Evolutionary conservation across 257 asterid species (phyloP).

Genomic region (Ocimum tenuiflorum): DNA sequence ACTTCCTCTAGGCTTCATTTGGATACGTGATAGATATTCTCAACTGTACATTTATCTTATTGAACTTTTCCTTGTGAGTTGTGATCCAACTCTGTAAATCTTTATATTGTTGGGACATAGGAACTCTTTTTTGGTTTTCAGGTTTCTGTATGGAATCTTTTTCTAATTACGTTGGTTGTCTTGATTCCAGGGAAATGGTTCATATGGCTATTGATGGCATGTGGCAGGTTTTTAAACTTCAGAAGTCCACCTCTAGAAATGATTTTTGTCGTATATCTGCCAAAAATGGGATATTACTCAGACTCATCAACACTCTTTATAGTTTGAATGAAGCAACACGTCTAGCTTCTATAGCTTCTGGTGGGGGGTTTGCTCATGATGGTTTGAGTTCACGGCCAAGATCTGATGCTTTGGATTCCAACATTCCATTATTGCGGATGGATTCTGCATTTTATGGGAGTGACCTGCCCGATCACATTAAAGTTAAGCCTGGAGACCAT

Average conservation of each 20-base stretch:
- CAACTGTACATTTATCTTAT: conserved; percentile 8
- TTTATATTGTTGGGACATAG: background rate
- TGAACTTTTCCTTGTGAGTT: background rate
- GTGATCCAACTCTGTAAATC: conserved; percentile 1
- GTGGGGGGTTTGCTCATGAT: conserved; percentile 67
- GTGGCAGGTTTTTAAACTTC: conserved; percentile 99
- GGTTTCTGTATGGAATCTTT: background rate
- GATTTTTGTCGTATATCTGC: conserved; percentile 95
- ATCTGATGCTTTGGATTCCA: conserved; percentile 68
- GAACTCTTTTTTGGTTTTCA: conserved; percentile 7
- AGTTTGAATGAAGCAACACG: conserved; percentile 94
- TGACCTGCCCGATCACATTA: conserved; percentile 60
- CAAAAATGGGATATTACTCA: conserved; percentile 79
- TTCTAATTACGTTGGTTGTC: conserved; percentile 26
- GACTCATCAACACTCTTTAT: conserved; percentile 89
- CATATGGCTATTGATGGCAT: conserved; percentile 99
- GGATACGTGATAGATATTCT: background rate
- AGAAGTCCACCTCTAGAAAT: conserved; percentile 80
- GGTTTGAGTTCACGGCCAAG: conserved; percentile 58
- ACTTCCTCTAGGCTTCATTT: background rate
- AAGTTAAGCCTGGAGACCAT: conserved; percentile 65
- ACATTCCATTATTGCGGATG: conserved; percentile 42
- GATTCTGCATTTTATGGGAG: conserved; percentile 53
- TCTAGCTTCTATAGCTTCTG: conserved; percentile 63
- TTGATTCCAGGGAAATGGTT: conserved; percentile 85